A percentile compares a stretch with the other conserved stretches of the same genome.
Evolutionary conservation across 2,329 filamentous ascomycete genomes (phyloP).

Genomic region (Aspergillus sojae): DNA sequence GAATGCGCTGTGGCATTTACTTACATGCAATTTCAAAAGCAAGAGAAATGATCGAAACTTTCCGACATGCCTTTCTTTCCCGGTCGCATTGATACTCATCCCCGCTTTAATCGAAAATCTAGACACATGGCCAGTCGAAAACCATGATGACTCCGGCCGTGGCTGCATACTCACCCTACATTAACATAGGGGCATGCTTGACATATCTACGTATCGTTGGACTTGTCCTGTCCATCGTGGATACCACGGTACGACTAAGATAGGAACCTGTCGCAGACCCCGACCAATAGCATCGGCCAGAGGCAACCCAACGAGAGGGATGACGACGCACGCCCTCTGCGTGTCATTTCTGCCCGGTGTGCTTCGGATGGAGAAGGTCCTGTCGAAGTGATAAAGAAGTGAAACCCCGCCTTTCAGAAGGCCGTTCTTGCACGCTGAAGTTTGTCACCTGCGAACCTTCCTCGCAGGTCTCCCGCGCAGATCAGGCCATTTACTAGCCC

Average conservation of each 20-base stretch:
- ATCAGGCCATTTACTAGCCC: background rate
- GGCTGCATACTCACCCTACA: background rate
- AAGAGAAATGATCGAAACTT: background rate
- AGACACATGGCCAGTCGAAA: conserved; percentile 7
- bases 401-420: conserved; percentile 16
- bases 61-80: background rate
- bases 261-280: background rate
- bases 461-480: background rate
- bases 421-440: background rate
- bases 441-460: background rate
- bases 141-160: background rate
- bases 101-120: conserved; percentile 4
- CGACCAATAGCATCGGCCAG: conserved; percentile 2
- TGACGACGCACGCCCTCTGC: conserved; percentile 7
- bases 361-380: background rate
- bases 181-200: background rate
- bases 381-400: conserved; percentile 7
- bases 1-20: background rate
- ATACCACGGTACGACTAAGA: background rate
- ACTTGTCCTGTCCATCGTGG: background rate
- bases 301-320: background rate
- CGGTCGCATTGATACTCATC: conserved; percentile 5
- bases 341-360: background rate
- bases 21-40: background rate
- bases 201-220: background rate